Conservation (phyloP, 2,329 filamentous ascomycete species). For the Capronia americana region DNA sequence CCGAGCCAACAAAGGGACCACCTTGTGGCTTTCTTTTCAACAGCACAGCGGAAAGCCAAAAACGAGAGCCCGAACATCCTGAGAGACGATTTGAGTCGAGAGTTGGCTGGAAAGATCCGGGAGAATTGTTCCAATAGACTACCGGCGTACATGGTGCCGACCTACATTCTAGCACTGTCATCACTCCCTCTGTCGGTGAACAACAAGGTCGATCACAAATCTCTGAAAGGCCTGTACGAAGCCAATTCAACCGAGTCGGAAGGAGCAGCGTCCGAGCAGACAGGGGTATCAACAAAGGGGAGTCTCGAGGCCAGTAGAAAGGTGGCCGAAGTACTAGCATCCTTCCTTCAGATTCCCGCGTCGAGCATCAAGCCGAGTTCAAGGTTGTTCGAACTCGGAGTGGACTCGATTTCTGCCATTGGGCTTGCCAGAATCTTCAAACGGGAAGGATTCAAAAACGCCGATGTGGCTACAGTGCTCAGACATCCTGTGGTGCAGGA, state of each 20-base stretch:
- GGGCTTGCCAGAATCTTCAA: constrained; percentile 71
- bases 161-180: constrained; percentile 75
- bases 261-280: constrained; percentile 63
- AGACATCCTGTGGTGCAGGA: constrained; percentile 62
- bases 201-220: constrained; percentile 83
- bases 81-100: constrained; percentile 46
- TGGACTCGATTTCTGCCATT: constrained; percentile 87
- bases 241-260: constrained; percentile 53
- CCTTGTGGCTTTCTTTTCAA: constrained; percentile 74
- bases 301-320: constrained; percentile 56
- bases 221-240: constrained; percentile 70
- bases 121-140: constrained; percentile 72
- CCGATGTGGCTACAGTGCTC: constrained; percentile 71
- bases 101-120: constrained; percentile 57
- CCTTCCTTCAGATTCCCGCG: constrained; percentile 54
- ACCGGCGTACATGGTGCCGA: constrained; percentile 89
- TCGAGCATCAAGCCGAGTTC: constrained; percentile 59
- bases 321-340: constrained; percentile 54
- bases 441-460: constrained; percentile 64
- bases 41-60: constrained; percentile 36
- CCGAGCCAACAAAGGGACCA: constrained; percentile 77
- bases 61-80: constrained; percentile 44
- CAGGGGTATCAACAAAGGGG: constrained; percentile 47
- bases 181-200: constrained; percentile 82
- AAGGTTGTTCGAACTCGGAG: constrained; percentile 82